Evolutionary conservation across 108 stramenopile genomes (phyloP), one percentile per base, ranked within the genome.

Genomic region (Cyclostephanos tholiformis): DNA sequence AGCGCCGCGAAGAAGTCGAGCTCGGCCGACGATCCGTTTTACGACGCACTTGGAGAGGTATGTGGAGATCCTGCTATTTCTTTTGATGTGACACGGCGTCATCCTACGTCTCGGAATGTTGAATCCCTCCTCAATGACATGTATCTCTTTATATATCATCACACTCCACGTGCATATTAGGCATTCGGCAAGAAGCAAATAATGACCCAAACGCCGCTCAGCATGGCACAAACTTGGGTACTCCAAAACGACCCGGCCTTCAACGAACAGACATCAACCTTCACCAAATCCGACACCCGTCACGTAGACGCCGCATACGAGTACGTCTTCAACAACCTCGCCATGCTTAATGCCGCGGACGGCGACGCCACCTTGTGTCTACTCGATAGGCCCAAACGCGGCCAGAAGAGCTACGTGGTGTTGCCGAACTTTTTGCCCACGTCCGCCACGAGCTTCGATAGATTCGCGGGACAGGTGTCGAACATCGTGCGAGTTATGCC

Each of bases 251-350:
- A 94, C 46, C 77, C 77, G 10, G 35, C 30, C 6, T 83, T 85
- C 53, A 52, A 85, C 36, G 66, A 58, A 19, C 14, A 63, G 13
- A 78, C 81, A 14, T 72, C 77, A 12, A 79, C 85, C 6, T 94
- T 94, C 79, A 91, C 89, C 30, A 80, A 71, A 41, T 82, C 75
- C 39, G 74, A 87, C 59, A 82, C 87, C 8, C 71, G 79, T 11
- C 70, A 89, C 53, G 86, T 90, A 19, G 93, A 94, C 72, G 87
- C 82, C 25, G 93, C 88, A 8, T 91, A 91, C 63, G 93, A 94
- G 76, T 94, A 84, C 71, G 78, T 90, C n/a, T 91, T 91, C 67
- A 82, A 81, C 66, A 94, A 87, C 75, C 64, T 94, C 25, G 89
- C 90, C 63, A 91, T 94, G 90, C 79, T 85, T 39, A 35, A 73